phyloP scores from a whole-genome alignment of 768 basidiomycete species.

The Rhizopogon sp. region DNA sequence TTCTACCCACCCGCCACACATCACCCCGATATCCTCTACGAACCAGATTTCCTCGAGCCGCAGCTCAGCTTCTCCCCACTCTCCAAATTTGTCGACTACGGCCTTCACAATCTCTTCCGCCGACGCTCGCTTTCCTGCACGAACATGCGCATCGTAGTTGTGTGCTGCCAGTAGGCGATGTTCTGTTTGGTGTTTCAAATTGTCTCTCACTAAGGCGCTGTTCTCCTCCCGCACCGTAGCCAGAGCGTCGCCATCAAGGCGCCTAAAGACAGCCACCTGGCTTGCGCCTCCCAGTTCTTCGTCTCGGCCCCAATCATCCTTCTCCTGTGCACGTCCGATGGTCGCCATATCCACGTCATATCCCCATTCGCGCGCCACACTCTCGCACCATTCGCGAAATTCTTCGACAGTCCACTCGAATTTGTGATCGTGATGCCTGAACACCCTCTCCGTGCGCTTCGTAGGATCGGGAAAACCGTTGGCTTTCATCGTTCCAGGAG shows the following conservation, averaged over 20 bases:
- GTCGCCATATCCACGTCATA: slow-evolving; percentile 58
- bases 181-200: background rate
- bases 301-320: slow-evolving; percentile 73
- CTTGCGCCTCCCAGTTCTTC: slow-evolving; percentile 59
- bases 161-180: slow-evolving; percentile 49
- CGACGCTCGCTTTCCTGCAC: slow-evolving; percentile 37
- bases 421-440: slow-evolving; percentile 81
- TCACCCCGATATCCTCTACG: slow-evolving; percentile 31
- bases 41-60: slow-evolving; percentile 41
- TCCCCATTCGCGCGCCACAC: slow-evolving; percentile 60
- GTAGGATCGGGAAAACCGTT: slow-evolving; percentile 72
- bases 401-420: slow-evolving; percentile 86
- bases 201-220: slow-evolving; percentile 20
- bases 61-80: slow-evolving; percentile 43
- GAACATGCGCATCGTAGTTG: slow-evolving; percentile 46
- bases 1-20: slow-evolving; percentile 31
- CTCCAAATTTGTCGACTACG: slow-evolving; percentile 51
- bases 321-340: slow-evolving; percentile 54
- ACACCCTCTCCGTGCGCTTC: slow-evolving; percentile 62
- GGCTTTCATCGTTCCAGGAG: slow-evolving; percentile 41
- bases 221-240: slow-evolving; percentile 18
- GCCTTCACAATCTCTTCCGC: slow-evolving; percentile 42
- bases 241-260: slow-evolving; percentile 33
- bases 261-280: slow-evolving; percentile 59
- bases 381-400: slow-evolving; percentile 59